Evolutionary conservation across 2,329 filamentous ascomycete genomes (phyloP), one percentile per base, ranked within the genome.

Genomic region (Arthrinium phaeospermum): DNA sequence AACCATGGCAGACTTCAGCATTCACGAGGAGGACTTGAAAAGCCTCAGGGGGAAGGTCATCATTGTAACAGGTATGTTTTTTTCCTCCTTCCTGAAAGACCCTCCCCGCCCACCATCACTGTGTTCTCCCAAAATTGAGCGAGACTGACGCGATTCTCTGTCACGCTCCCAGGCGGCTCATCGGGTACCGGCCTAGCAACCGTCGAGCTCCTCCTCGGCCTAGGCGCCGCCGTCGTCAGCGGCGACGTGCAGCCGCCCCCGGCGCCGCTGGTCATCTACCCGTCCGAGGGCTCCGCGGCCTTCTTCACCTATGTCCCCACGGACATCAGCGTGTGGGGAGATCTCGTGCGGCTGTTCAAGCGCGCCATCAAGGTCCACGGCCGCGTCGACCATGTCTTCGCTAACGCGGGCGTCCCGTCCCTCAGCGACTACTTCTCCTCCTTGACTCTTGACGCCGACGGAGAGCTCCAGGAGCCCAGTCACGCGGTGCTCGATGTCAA

Each of bases 341-440:
- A 87, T 13, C 83, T 90, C 12, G 79, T 83, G 16, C 78, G 80
- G 0, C 82, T 91, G 13, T 91, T 91, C 81, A 85, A 86, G 71
- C 79, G 83, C 70, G 80, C 88, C 1, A 83, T 85, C 71, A 79
- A 84, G 13, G 91, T 93, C 70, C 89, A 93, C 74, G 93, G 95
- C 77, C 92, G 94, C 34, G 45, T 37, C 73, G 93, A 93, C 57
- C 89, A 93, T 79, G 93, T 94, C 8, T 94, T 95, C 77, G 90
- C 92, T 70, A 91, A 91, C 75, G 90, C 90, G 89, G 27, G 27
- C 6, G 80, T 91, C 44, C 81, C 80, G 0, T 84, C 85, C 13
- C 81, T 81, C 4, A 81, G 82, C 2, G 79, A 87, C 75, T 89
- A 87, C 73, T 73, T 89, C 1, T 80, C 81, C 5, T 80, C 83